A percentile compares a stretch with the other conserved stretches of the same genome.
Evolutionary conservation across 345 rosid genomes (phyloP).

Genomic region (Boechera retrofracta): DNA sequence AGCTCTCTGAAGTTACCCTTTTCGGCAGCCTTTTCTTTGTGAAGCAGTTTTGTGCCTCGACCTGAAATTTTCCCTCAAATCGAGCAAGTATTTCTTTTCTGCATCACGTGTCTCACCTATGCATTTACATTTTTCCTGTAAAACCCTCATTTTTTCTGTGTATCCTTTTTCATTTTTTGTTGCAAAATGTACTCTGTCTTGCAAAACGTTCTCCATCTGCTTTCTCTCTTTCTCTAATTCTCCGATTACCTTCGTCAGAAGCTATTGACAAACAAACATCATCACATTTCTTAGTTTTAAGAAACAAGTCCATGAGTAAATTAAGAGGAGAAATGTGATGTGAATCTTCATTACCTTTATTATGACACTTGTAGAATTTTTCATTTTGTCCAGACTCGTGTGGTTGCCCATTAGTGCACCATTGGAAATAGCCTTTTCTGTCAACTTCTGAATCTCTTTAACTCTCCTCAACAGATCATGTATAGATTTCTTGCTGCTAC

Average conservation of each 20-base stretch:
- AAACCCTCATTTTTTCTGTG: not conserved
- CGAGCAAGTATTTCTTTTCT: conserved; percentile 24
- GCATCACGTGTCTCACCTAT: conserved; percentile 20
- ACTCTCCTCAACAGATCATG: conserved; percentile 15
- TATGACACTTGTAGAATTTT: not conserved
- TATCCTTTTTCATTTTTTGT: not conserved
- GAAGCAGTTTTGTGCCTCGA: conserved; percentile 17
- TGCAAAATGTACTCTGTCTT: not conserved
- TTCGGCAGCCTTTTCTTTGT: not conserved
- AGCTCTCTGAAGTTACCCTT: conserved; percentile 4
- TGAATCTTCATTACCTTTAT: conserved; percentile 28
- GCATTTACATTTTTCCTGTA: conserved; percentile 11
- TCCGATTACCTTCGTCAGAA: conserved; percentile 10
- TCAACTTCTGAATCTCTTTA: conserved; percentile 1
- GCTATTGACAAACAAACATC: conserved; percentile 26
- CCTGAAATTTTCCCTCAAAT: conserved; percentile 16
- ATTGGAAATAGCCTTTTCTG: conserved; percentile 2
- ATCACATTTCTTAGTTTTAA: conserved; percentile 4
- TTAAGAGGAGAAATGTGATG: not conserved
- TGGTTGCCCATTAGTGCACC: not conserved
- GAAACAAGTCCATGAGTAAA: conserved; percentile 5
- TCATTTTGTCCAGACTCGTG: conserved; percentile 1
- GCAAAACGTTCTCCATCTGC: not conserved
- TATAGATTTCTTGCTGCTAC: conserved; percentile 21
- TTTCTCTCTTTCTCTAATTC: conserved; percentile 14